Evolutionary conservation across 371 early-diverging fungal genomes (phyloP).

Genomic region (Phascolomyces articulosus): DNA sequence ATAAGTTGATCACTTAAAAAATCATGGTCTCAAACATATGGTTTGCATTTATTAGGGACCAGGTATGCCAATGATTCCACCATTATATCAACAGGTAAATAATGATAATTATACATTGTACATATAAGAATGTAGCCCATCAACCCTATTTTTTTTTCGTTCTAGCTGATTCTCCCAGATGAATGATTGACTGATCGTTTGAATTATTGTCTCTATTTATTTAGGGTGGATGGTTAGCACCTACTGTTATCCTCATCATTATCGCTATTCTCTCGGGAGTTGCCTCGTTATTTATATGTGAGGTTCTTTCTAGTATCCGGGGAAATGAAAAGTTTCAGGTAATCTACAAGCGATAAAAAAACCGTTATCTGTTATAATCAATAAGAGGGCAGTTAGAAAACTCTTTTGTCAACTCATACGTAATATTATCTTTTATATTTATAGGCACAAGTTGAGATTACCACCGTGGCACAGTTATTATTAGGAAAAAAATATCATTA

Average conservation of each 20-base stretch:
- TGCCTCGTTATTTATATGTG: slow-evolving; percentile 73
- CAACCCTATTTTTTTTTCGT: too few species aligned
- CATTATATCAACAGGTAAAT: slow-evolving; percentile 48
- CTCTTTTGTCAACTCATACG: background rate
- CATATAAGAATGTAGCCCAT: too few species aligned
- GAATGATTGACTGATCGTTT: too few species aligned
- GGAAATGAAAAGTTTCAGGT: slow-evolving; percentile 76
- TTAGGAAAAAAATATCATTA: slow-evolving; percentile 57
- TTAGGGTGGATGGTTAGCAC: slow-evolving; percentile 48
- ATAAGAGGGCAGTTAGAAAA: too few species aligned
- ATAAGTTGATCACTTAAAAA: too few species aligned
- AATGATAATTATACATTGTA: too few species aligned
- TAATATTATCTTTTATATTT: too few species aligned
- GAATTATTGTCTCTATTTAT: too few species aligned
- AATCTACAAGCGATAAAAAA: background rate
- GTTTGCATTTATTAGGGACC: too few species aligned
- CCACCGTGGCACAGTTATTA: slow-evolving; percentile 58
- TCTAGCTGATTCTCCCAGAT: too few species aligned
- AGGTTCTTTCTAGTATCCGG: slow-evolving; percentile 77
- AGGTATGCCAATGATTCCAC: slow-evolving; percentile 46
- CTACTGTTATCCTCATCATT: slow-evolving; percentile 45
- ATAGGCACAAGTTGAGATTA: slow-evolving; percentile 56
- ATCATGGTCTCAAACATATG: too few species aligned
- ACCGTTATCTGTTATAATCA: too few species aligned
- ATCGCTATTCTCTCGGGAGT: slow-evolving; percentile 53